Evolutionary conservation across 1,139 yeast species (phyloP).

Genomic region (Blastobotrys serpentis): DNA sequence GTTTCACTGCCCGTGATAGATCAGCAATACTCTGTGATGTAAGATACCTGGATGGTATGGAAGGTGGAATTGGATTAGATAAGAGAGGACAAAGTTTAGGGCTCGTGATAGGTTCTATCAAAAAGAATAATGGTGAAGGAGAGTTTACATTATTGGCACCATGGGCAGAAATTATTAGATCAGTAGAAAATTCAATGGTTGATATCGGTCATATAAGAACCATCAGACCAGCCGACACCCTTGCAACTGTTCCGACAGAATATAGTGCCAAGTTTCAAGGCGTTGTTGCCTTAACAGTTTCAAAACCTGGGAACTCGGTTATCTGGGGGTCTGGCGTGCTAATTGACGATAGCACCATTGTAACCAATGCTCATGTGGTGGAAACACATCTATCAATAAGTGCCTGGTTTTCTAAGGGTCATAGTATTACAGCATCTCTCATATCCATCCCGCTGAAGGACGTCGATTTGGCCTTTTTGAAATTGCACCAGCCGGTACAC

Average conservation of each 20-base stretch:
- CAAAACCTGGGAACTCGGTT: constrained; percentile 25
- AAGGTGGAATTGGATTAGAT: constrained; percentile 52
- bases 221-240: not conserved
- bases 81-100: constrained; percentile 41
- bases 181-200: not conserved
- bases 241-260: not conserved
- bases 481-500: constrained; percentile 19
- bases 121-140: constrained; percentile 60
- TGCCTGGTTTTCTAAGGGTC: constrained; percentile 30
- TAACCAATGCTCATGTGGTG: constrained; percentile 50
- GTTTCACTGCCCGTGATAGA: constrained; percentile 32
- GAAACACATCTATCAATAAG: constrained; percentile 27
- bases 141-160: constrained; percentile 52
- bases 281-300: constrained; percentile 28
- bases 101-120: constrained; percentile 51
- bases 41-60: constrained; percentile 61
- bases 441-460: constrained; percentile 36
- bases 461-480: constrained; percentile 40
- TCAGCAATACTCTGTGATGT: constrained; percentile 49
- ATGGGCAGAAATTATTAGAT: constrained; percentile 43
- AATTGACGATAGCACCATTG: constrained; percentile 37
- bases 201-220: constrained; percentile 2
- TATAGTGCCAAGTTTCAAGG: constrained; percentile 17
- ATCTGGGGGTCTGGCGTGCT: constrained; percentile 52
- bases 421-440: constrained; percentile 13